Base-by-base conservation (phyloP, 148 eudicot species). In the Drosera capensis region DNA sequence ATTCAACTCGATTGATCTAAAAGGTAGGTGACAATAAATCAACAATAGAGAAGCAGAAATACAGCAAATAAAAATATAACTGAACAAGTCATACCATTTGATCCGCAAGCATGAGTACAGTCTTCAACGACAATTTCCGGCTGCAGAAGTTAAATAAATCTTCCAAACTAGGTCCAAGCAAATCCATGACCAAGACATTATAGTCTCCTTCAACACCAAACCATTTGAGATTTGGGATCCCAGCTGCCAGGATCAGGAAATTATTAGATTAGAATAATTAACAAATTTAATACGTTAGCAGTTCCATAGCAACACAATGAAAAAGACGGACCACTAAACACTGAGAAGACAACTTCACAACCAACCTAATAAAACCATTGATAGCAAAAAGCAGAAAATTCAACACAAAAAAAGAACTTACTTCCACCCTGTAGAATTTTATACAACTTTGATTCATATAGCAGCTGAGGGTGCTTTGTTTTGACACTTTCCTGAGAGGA, bases 51-150 rank as follows among this genome's bases (percentile, higher is more conserved):
- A 1, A 24, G 28, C 15, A 44, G 20, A 25, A 46, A 16, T 57
- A 29, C n/a, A 53, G 7, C 18, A 29, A 1, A 9, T 8, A 15
- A 11, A 20, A 14, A 29, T 5, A 18, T n/a, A 7, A 7, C 29
- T 47, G 8, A 56, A 15, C n/a, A n/a, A 44, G 17, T 7, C 23
- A 4, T 62, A 88, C 97, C 94, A 88, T 88, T 49, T 88, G 97
- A 78, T 88, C 97, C 20, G 97, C 97, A 55, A 88, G 97, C 97
- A 88, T 88, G 50, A 88, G 92, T 43, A 75, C 94, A 50, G 97
- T 84, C 71, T 88, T 88, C 62, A 88, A 59, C 26, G 97, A 88
- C 17, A 88, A 66, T 67, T 80, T 88, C 63, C 94, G 69, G 68
- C 86, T 83, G 52, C 97, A 88, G 71, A 83, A 84, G 59, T 75